phyloP scores from a whole-genome alignment of 768 basidiomycete species.

The Tulasnella sp. region DNA sequence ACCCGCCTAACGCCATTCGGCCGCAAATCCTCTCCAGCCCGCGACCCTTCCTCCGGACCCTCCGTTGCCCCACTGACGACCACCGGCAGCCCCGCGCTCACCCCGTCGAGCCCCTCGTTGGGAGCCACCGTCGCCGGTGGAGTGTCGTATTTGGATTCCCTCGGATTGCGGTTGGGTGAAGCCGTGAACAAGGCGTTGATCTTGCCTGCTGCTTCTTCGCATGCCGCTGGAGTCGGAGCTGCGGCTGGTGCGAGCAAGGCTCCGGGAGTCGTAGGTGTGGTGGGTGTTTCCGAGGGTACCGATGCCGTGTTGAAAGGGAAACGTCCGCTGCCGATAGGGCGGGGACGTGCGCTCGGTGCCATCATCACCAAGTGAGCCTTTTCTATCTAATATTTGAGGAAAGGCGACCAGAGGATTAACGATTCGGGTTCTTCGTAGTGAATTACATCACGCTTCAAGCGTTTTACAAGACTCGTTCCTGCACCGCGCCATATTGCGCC shows the following conservation, averaged over 20 bases:
- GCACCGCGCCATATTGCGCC: slow-evolving; percentile 56
- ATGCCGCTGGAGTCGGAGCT: background rate
- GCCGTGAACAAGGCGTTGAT: slow-evolving; percentile 65
- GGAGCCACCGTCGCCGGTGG: slow-evolving; percentile 57
- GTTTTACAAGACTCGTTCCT: slow-evolving; percentile 44
- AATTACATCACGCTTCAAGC: slow-evolving; percentile 46
- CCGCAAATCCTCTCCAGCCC: background rate
- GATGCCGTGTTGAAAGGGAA: slow-evolving; percentile 50
- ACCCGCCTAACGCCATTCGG: slow-evolving; percentile 38
- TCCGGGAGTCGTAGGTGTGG: background rate
- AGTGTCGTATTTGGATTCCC: slow-evolving; percentile 66
- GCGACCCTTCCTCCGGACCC: slow-evolving; percentile 44
- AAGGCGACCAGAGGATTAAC: slow-evolving; percentile 16
- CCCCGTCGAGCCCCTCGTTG: slow-evolving; percentile 27
- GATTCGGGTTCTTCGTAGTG: slow-evolving; percentile 34
- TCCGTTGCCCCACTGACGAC: background rate
- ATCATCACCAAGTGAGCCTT: slow-evolving; percentile 57
- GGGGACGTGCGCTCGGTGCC: slow-evolving; percentile 53
- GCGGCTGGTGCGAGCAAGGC: background rate
- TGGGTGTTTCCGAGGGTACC: slow-evolving; percentile 25
- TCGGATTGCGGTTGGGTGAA: slow-evolving; percentile 68
- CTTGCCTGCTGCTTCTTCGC: slow-evolving; percentile 43
- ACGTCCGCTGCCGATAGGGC: slow-evolving; percentile 60
- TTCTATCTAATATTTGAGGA: slow-evolving; percentile 1
- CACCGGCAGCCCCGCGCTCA: background rate